Percentiles rank a stretch among this genome's conserved stretches.
phyloP scores from a whole-genome alignment of 2,329 filamentous ascomycete genomes.

The Corniculantispora saksenae region DNA sequence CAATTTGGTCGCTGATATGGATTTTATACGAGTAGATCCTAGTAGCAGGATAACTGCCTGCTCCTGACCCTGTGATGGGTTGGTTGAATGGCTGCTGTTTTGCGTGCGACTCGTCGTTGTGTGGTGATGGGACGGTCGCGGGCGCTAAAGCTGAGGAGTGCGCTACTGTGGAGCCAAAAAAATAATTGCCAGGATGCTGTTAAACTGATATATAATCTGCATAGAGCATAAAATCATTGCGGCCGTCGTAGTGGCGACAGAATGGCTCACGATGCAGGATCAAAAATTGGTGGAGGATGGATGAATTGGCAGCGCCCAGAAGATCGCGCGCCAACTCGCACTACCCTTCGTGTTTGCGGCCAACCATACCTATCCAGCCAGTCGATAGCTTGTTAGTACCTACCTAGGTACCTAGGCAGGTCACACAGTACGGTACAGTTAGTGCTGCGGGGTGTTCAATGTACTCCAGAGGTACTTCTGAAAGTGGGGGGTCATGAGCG shows the following conservation, averaged over 20 bases:
- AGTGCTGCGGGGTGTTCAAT: too few species aligned
- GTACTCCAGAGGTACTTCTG: too few species aligned
- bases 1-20: constrained; percentile 22
- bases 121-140: not conserved
- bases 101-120: constrained; percentile 3
- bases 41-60: not conserved
- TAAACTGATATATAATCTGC: not conserved
- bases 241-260: not conserved
- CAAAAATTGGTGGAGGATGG: constrained; percentile 4
- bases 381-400: not conserved
- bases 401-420: not conserved
- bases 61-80: not conserved
- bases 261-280: not conserved
- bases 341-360: not conserved
- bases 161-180: not conserved
- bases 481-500: too few species aligned
- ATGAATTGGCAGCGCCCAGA: not conserved
- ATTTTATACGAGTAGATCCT: not conserved
- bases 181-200: not conserved
- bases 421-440: not conserved
- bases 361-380: not conserved
- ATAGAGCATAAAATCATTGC: not conserved
- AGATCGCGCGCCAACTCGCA: not conserved
- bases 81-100: constrained; percentile 13
- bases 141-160: not conserved